Evolutionary conservation across 2,329 filamentous ascomycete species (phyloP).

Genomic region (Trichoderma sp.): DNA sequence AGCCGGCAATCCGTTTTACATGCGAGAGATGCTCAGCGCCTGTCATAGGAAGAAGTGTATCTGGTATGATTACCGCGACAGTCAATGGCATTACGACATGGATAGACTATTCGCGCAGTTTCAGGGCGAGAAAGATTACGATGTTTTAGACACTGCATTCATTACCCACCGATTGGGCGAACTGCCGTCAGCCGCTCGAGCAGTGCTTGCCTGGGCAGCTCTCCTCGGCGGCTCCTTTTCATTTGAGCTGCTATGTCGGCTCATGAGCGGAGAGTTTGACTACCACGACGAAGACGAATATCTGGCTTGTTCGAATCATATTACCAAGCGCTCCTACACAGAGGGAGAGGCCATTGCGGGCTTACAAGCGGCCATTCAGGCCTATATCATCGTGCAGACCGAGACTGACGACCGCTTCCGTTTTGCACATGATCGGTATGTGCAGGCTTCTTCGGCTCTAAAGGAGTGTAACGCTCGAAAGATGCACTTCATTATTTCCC

Average conservation of each 20-base stretch:
- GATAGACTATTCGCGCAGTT: conserved; percentile 86
- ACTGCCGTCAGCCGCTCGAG: conserved; percentile 67
- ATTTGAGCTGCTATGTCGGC: conserved; percentile 72
- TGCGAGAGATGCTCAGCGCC: conserved; percentile 83
- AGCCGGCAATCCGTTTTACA: conserved; percentile 84
- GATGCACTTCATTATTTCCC: conserved; percentile 90
- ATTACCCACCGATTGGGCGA: conserved; percentile 75
- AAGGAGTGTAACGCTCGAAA: conserved; percentile 66
- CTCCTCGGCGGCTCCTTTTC: conserved; percentile 80
- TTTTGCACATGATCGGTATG: conserved; percentile 85
- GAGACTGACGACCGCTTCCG: conserved; percentile 83
- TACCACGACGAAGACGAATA: conserved; percentile 39
- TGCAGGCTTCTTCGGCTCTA: conserved; percentile 68
- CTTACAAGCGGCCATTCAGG: conserved; percentile 75
- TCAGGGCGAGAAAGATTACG: conserved; percentile 71
- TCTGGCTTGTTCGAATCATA: not conserved
- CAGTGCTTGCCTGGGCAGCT: conserved; percentile 82
- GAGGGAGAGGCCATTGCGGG: conserved; percentile 70
- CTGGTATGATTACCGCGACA: conserved; percentile 84
- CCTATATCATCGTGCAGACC: conserved; percentile 76
- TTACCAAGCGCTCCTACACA: conserved; percentile 41
- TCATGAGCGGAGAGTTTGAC: conserved; percentile 73
- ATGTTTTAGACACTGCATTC: conserved; percentile 78
- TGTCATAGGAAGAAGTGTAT: conserved; percentile 85
- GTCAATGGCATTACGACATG: conserved; percentile 79